Conservation (phyloP, 345 rosid genomes). For the Camelina laxa region DNA sequence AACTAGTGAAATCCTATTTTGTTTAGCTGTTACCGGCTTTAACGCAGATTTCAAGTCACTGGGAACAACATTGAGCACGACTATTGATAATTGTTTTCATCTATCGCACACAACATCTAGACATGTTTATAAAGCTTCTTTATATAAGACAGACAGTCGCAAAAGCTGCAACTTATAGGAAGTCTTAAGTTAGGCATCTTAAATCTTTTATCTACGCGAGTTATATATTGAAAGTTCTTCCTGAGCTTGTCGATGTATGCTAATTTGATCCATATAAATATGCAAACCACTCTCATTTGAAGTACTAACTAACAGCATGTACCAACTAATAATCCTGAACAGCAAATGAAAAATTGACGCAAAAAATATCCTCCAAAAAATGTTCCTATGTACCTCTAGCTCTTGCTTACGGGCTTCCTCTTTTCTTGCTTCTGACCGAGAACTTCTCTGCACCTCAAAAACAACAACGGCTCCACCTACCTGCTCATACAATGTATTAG, state of each 20-base stretch:
- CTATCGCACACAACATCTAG: background rate
- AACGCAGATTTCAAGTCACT: background rate
- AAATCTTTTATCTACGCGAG: background rate
- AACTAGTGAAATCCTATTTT: constrained; percentile 10
- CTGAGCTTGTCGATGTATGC: background rate
- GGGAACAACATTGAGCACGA: background rate
- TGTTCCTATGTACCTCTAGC: constrained; percentile 58
- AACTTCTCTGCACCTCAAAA: constrained; percentile 90
- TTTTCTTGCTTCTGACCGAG: constrained; percentile 86
- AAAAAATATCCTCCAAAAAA: background rate
- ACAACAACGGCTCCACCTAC: constrained; percentile 82
- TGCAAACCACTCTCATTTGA: background rate
- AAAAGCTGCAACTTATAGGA: background rate
- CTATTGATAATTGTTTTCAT: background rate
- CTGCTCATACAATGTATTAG: constrained; percentile 45
- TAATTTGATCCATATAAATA: background rate
- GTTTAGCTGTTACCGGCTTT: background rate
- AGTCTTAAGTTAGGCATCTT: background rate
- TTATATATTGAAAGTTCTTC: background rate
- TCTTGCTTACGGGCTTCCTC: constrained; percentile 77
- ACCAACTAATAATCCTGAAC: background rate
- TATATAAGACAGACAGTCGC: background rate
- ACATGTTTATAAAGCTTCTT: background rate
- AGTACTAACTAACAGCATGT: constrained; percentile 1
- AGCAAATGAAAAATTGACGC: background rate